phyloP scores from a whole-genome alignment of 768 basidiomycete genomes.

The Lyophyllum decastes region DNA sequence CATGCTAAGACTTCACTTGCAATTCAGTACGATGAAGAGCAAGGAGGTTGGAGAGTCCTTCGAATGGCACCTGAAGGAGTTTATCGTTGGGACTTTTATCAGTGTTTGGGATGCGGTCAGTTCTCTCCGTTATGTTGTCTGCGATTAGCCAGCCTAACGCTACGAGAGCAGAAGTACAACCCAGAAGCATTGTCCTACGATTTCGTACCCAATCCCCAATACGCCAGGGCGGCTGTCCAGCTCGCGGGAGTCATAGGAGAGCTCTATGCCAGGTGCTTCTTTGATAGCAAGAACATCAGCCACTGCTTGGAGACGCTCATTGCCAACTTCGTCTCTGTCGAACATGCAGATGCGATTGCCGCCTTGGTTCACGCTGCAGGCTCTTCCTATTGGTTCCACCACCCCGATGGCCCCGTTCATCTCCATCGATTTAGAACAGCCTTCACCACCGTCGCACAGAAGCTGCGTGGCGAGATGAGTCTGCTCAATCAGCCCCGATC shows the following conservation, averaged over 20 bases:
- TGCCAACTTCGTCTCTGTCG: constrained; percentile 17
- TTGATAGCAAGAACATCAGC: constrained; percentile 15
- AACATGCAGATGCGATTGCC: constrained; percentile 18
- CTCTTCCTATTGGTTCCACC: constrained; percentile 15
- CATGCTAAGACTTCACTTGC: constrained; percentile 8
- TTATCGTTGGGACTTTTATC: constrained; percentile 16
- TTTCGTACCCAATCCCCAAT: neutral
- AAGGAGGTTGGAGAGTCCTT: constrained; percentile 12
- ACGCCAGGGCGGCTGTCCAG: constrained; percentile 6
- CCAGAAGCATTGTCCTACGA: constrained; percentile 16
- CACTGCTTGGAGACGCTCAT: constrained; percentile 13
- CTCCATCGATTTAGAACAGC: constrained; percentile 4
- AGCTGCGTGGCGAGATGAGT: constrained; percentile 16
- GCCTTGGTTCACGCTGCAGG: constrained; percentile 14
- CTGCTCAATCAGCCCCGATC: constrained; percentile 9
- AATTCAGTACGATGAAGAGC: constrained; percentile 13
- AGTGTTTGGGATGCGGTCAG: constrained; percentile 24
- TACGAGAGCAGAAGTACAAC: constrained; percentile 9
- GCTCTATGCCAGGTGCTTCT: constrained; percentile 10
- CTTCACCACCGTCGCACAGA: constrained; percentile 4
- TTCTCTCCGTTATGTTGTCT: neutral
- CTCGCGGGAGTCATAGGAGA: constrained; percentile 15
- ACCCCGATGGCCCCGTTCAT: constrained; percentile 13
- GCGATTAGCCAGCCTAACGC: neutral
- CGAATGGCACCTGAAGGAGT: constrained; percentile 19